Conservation (phyloP, 2,329 filamentous ascomycete genomes). For the Trichoderma oligosporum region DNA sequence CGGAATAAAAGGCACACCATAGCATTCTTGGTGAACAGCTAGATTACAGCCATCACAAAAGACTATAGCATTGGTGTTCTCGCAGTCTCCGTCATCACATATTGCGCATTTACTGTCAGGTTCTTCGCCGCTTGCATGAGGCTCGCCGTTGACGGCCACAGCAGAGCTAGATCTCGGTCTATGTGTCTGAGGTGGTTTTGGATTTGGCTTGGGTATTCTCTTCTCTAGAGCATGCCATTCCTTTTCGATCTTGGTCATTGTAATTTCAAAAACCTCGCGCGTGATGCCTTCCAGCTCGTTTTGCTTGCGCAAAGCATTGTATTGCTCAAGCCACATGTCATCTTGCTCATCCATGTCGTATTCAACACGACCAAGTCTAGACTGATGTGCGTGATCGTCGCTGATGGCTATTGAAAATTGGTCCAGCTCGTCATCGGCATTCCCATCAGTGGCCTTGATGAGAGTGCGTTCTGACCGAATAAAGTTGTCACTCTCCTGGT, state of each 20-base stretch:
- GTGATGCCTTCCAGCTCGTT: constrained; percentile 79
- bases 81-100: constrained; percentile 98
- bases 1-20: constrained; percentile 96
- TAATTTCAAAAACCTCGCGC: constrained; percentile 92
- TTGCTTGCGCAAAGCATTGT: constrained; percentile 72
- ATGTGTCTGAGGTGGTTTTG: constrained; percentile 92
- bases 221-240: constrained; percentile 97
- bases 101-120: constrained; percentile 97
- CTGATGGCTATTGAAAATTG: constrained; percentile 32
- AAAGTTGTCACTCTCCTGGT: constrained; percentile 91
- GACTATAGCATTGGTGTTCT: constrained; percentile 98
- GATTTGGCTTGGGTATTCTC: constrained; percentile 93
- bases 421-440: constrained; percentile 57
- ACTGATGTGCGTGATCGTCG: constrained; percentile 33
- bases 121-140: constrained; percentile 76
- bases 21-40: constrained; percentile 97
- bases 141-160: constrained; percentile 91
- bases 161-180: constrained; percentile 89
- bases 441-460: constrained; percentile 59
- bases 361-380: constrained; percentile 74
- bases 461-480: constrained; percentile 70
- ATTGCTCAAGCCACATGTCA: constrained; percentile 86
- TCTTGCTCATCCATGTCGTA: constrained; percentile 99
- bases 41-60: constrained; percentile 98
- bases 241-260: constrained; percentile 98